Evolutionary conservation across 768 basidiomycete genomes (phyloP).

Genomic region (Lentinula aciculospora): DNA sequence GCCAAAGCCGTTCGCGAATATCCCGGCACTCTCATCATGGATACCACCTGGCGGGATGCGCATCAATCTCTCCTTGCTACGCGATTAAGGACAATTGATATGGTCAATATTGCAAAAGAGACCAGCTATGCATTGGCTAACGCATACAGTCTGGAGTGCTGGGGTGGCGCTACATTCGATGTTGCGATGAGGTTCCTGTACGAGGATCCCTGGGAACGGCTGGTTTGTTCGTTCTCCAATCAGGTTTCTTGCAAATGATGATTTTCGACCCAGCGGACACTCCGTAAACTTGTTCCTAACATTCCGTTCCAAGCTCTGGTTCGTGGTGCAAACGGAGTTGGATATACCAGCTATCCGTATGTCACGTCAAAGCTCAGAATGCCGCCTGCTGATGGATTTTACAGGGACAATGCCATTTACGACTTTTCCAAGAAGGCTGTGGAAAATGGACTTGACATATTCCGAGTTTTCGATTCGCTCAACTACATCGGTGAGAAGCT

Average conservation of each 20-base stretch:
- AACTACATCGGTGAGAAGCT: slow-evolving; percentile 86
- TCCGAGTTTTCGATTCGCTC: slow-evolving; percentile 98
- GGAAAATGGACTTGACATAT: slow-evolving; percentile 99
- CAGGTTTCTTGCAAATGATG: not conserved
- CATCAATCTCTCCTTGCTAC: slow-evolving; percentile 98
- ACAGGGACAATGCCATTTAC: slow-evolving; percentile 95
- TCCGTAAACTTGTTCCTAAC: slow-evolving; percentile 95
- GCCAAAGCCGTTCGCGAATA: slow-evolving; percentile 97
- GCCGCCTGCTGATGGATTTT: slow-evolving; percentile 9
- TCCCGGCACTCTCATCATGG: slow-evolving; percentile 93
- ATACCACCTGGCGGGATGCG: slow-evolving; percentile 99
- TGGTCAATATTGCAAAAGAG: slow-evolving; percentile 98
- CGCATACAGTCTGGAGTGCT: slow-evolving; percentile 95
- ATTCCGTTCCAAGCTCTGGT: slow-evolving; percentile 98
- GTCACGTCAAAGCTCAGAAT: slow-evolving; percentile 19
- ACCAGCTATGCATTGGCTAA: slow-evolving; percentile 93
- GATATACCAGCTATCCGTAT: slow-evolving; percentile 97
- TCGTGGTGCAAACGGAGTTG: slow-evolving; percentile 98
- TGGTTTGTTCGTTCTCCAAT: slow-evolving; percentile 45
- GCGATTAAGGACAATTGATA: slow-evolving; percentile 91
- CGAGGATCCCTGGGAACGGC: slow-evolving; percentile 98
- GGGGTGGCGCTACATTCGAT: slow-evolving; percentile 99
- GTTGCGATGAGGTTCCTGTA: slow-evolving; percentile 99
- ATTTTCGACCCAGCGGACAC: slow-evolving; percentile 55
- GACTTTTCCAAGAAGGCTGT: slow-evolving; percentile 99